Evolutionary conservation across 192 early-diverging fungal species (phyloP).

Genomic region (Dissophora globulifera): DNA sequence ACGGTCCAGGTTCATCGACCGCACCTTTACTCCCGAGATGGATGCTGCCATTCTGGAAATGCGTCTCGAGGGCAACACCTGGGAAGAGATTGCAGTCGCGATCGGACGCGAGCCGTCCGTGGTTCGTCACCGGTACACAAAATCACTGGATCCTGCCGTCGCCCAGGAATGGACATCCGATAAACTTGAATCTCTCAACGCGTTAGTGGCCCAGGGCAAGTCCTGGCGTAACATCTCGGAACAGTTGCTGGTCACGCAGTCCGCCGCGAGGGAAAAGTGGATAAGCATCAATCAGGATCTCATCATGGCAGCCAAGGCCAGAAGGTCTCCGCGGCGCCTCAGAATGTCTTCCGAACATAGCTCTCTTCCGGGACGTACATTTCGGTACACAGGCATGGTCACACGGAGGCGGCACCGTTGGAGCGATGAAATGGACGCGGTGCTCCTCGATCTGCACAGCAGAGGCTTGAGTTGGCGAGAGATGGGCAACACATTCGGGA

Average conservation of each 20-base stretch:
- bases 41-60: constrained; percentile 28
- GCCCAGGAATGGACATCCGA: constrained; percentile 13
- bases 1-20: background rate
- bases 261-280: constrained; percentile 31
- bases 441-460: constrained; percentile 11
- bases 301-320: constrained; percentile 1
- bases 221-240: constrained; percentile 21
- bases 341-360: too few species aligned
- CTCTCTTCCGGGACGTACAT: too few species aligned
- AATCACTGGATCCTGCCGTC: constrained; percentile 20
- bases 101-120: background rate
- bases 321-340: too few species aligned
- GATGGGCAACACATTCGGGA: constrained; percentile 19
- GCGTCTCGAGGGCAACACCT: constrained; percentile 36
- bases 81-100: constrained; percentile 35
- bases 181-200: constrained; percentile 15
- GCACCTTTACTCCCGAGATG: constrained; percentile 17
- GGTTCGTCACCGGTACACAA: constrained; percentile 24
- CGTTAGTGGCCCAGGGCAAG: constrained; percentile 8
- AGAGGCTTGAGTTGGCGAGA: constrained; percentile 37
- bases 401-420: background rate
- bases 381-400: background rate
- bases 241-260: constrained; percentile 10
- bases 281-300: constrained; percentile 14
- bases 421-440: constrained; percentile 11